Evolutionary conservation across 306 rosid species (phyloP), one percentile per base, ranked within the genome.

Genomic region (Coriaria nepalensis): DNA sequence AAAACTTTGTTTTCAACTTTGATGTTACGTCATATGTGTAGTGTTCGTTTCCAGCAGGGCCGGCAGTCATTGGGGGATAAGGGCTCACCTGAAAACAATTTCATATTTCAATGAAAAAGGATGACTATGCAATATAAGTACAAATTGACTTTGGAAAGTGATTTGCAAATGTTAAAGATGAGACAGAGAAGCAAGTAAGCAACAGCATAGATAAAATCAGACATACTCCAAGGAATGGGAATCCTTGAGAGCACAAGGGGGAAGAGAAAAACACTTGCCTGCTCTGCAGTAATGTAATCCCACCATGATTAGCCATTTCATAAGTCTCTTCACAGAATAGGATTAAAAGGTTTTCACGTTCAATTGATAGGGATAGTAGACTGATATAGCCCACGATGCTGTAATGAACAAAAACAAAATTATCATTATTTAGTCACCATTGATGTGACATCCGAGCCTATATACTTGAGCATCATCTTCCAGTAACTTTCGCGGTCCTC

Each of bases 21-120:
- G 93, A 86, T 4, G 93, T 78, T 62, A 81, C 77, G 33, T 81
- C 90, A 59, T 81, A 86, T 49, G 76, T 37, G 62, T 81, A 86
- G 68, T 82, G 88, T 54, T 79, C 81, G 53, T 86, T 86, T 69
- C 81, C 93, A 14, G 83, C 88, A 70, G 76, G 88, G 13, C 69
- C 96, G 55, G 79, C 93, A 72, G 88, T 70, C 88, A 76, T 86
- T 58, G 96, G 93, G 47, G 88, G 96, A 70, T 86, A 88, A 72
- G 81, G 93, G 65, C 93, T 78, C 42, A 86, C 88, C 93, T 78
- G 68, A 52, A 68, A 64, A 41, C 5, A 5, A 12, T 0, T 5
- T 44, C 9, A 44, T 10, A 1, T 44, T 4, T 13, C 8, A 44
- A 44, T 13, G 8, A 13, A 10, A 43, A 10, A 44, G 48, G 29